Evolutionary conservation across 2,329 filamentous ascomycete genomes (phyloP).

Genomic region (Aspergillus viridinutans): DNA sequence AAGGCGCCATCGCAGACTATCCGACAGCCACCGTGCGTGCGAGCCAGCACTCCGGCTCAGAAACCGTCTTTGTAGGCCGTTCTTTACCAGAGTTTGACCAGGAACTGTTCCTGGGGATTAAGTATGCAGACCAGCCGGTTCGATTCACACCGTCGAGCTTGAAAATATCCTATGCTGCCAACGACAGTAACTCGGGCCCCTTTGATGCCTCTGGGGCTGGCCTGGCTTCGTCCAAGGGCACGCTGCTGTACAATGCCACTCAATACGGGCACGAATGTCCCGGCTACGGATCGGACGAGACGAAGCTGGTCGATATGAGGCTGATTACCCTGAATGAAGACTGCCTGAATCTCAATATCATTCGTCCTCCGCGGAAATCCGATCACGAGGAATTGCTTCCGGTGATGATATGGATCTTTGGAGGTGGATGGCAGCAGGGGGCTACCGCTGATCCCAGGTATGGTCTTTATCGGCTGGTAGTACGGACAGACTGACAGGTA

Average conservation of each 20-base stretch:
- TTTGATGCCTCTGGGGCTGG: slow-evolving; percentile 2
- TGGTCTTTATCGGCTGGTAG: neutral
- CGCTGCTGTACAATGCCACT: slow-evolving; percentile 25
- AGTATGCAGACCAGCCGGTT: slow-evolving; percentile 24
- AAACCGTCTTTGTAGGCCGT: slow-evolving; percentile 24
- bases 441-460: slow-evolving; percentile 30
- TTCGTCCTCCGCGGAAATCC: slow-evolving; percentile 12
- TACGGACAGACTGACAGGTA: neutral
- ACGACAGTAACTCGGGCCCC: slow-evolving; percentile 19
- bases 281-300: slow-evolving; percentile 28
- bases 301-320: slow-evolving; percentile 16
- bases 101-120: slow-evolving; percentile 27
- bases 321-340: slow-evolving; percentile 21
- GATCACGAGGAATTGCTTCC: slow-evolving; percentile 15
- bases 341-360: slow-evolving; percentile 26
- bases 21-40: neutral
- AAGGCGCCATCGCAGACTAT: neutral
- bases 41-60: neutral
- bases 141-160: slow-evolving; percentile 23
- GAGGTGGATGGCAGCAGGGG: slow-evolving; percentile 28
- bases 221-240: neutral
- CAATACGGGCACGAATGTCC: slow-evolving; percentile 30
- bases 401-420: slow-evolving; percentile 31
- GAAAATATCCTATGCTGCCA: slow-evolving; percentile 18
- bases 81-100: slow-evolving; percentile 24